phyloP scores from a whole-genome alignment of 1,139 yeast genomes.

The Magnusiomyces tetraspermus region DNA sequence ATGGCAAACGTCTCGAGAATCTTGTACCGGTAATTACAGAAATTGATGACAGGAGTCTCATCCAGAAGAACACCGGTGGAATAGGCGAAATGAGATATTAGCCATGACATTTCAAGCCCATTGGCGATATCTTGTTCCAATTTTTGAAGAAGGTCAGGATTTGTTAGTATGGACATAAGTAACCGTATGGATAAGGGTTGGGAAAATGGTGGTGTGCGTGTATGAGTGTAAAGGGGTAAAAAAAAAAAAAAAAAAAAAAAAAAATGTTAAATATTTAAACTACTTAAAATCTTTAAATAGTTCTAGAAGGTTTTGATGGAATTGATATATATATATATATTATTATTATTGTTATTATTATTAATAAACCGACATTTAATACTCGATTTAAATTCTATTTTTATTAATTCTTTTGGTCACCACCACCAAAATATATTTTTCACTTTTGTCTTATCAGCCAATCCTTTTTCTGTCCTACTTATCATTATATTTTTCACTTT shows the following conservation, averaged over 20 bases:
- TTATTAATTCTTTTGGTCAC: not conserved
- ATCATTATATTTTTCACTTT: not conserved
- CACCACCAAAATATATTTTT: not conserved
- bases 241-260: too few species aligned
- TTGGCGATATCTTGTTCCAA: constrained; percentile 9
- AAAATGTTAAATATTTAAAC: too few species aligned
- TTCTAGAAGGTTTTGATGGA: too few species aligned
- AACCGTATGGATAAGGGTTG: not conserved
- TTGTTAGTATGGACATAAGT: not conserved
- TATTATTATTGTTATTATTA: too few species aligned
- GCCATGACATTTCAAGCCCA: constrained; percentile 10
- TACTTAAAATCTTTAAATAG: too few species aligned
- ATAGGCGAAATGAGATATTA: constrained; percentile 5
- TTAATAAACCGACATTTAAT: not conserved
- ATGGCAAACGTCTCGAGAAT: constrained; percentile 14
- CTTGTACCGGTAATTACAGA: constrained; percentile 14
- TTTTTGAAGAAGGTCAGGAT: constrained; percentile 12
- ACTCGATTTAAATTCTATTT: not conserved
- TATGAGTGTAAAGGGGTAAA: not conserved
- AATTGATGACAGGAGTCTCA: constrained; percentile 14
- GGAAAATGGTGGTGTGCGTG: not conserved
- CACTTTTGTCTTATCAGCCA: not conserved
- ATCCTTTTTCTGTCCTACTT: too few species aligned
- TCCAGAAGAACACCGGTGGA: constrained; percentile 8
- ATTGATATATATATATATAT: too few species aligned